Conservation (phyloP, 148 eudicot genomes). For the Heliamphora exappendiculata region DNA sequence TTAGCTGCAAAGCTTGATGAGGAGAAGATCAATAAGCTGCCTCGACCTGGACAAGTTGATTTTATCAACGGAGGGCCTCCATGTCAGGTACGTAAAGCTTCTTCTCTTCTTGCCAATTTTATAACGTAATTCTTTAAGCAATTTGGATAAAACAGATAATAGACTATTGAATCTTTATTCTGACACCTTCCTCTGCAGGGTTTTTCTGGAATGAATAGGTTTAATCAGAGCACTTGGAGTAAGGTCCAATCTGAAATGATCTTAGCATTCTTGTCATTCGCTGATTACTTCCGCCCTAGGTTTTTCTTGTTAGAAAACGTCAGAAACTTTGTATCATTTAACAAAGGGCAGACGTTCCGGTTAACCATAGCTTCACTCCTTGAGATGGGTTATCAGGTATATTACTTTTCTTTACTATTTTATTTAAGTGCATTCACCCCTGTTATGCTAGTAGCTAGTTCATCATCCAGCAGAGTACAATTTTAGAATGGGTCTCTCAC, state of each 20-base stretch:
- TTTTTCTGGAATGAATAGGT: conserved; percentile 75
- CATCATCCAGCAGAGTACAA: not conserved
- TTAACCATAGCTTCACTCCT: conserved; percentile 58
- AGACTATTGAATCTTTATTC: not conserved
- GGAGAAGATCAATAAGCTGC: conserved; percentile 45
- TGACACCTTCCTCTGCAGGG: conserved; percentile 34
- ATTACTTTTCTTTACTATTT: not conserved
- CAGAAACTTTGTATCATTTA: conserved; percentile 61
- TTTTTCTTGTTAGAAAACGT: conserved; percentile 65
- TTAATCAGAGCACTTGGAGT: conserved; percentile 69
- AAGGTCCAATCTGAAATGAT: conserved; percentile 79
- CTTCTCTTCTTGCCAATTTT: not conserved
- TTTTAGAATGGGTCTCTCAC: not conserved
- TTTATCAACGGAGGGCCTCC: conserved; percentile 99
- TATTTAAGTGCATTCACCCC: not conserved
- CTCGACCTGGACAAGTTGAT: conserved; percentile 88
- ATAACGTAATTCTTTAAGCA: not conserved
- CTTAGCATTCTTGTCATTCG: conserved; percentile 63
- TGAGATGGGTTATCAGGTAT: conserved; percentile 74
- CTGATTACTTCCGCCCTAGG: conserved; percentile 64
- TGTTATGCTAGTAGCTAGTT: not conserved
- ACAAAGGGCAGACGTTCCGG: conserved; percentile 76
- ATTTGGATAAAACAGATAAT: not conserved
- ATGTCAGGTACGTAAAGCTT: conserved; percentile 55
- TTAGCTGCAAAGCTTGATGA: conserved; percentile 59